Conservation (phyloP, 139 green algal species). For the Chlamydomonas applanata region DNA sequence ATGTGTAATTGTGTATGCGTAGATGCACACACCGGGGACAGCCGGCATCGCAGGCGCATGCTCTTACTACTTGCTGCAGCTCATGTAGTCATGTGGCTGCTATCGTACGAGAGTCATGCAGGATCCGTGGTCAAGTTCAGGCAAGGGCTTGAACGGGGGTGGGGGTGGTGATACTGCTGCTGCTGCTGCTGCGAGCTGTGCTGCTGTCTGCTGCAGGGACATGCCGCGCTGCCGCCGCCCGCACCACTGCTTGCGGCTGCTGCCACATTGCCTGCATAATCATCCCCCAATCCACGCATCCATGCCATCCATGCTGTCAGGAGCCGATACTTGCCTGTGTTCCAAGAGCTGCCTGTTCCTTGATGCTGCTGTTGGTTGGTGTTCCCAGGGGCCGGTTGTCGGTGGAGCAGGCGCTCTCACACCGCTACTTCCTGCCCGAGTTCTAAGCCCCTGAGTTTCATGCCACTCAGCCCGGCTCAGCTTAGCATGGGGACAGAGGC, state of each 20-base stretch:
- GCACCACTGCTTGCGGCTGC: too few species aligned
- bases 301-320: too few species aligned
- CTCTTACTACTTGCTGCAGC: background rate
- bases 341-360: background rate
- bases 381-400: slow-evolving; percentile 60
- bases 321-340: too few species aligned
- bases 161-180: too few species aligned
- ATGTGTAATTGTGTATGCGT: background rate
- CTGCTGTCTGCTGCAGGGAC: too few species aligned
- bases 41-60: background rate
- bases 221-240: too few species aligned
- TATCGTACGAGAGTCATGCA: background rate
- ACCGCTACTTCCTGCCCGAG: slow-evolving; percentile 72
- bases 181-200: too few species aligned
- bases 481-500: too few species aligned
- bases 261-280: too few species aligned
- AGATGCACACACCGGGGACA: background rate
- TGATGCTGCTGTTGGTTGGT: background rate
- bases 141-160: too few species aligned
- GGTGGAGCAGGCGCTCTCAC: slow-evolving; percentile 61
- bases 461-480: too few species aligned
- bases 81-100: background rate
- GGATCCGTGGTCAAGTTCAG: background rate
- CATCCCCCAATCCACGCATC: too few species aligned
- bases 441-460: slow-evolving; percentile 22